These are phyloP conservation scores for Metschnikowia cubensis DNA, from an alignment of 805 yeast genomes.

Conservation along the genomic window DNA sequence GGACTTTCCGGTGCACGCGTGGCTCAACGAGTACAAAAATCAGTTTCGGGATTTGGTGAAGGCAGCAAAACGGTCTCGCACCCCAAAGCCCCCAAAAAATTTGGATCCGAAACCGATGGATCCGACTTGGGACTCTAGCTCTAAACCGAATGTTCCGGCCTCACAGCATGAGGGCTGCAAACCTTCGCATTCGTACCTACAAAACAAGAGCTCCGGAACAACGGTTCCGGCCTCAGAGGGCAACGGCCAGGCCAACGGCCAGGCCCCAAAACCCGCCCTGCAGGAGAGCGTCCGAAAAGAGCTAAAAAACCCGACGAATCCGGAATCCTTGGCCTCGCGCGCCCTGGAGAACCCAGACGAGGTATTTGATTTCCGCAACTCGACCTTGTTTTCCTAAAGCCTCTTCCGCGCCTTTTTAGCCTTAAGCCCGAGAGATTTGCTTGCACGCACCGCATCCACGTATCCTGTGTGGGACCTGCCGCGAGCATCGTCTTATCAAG, in stretches of 20 bases:
- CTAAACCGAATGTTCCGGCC: neutral
- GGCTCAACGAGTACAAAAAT: conserved; percentile 38
- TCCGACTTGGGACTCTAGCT: too few relatives aligned
- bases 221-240: neutral
- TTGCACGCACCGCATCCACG: neutral
- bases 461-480: neutral
- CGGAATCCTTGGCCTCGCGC: neutral
- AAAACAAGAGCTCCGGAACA: neutral
- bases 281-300: neutral
- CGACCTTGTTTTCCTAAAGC: conserved; percentile 9
- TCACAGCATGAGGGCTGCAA: too few relatives aligned
- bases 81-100: neutral
- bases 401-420: conserved; percentile 11
- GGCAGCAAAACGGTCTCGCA: conserved; percentile 27
- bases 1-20: conserved; percentile 42
- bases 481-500: neutral
- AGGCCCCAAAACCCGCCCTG: neutral
- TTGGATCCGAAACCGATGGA: neutral
- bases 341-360: neutral
- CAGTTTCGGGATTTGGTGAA: conserved; percentile 38
- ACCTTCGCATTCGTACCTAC: too few relatives aligned
- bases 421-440: neutral
- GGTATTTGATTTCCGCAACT: conserved; percentile 9
- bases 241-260: too few relatives aligned
- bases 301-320: neutral